Base-by-base conservation (phyloP, 495 filamentous ascomycete genomes). In the Glonium stellatum region DNA sequence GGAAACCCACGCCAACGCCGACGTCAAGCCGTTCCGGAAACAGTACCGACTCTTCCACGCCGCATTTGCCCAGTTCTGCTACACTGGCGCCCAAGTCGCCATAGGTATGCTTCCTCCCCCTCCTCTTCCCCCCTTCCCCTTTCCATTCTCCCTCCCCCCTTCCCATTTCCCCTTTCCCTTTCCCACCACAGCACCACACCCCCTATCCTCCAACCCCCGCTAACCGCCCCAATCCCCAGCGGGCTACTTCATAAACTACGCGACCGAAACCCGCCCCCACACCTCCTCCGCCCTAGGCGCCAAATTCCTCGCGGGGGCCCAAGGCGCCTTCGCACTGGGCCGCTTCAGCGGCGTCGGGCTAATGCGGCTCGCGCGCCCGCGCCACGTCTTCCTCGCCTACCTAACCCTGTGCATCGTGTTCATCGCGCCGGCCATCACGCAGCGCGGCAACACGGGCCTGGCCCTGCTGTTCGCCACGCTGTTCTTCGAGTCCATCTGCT, bases 401-500 rank as follows among this genome's bases (percentile, higher is more conserved):
- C 63, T 73, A 22, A 69, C 67, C 4, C 51, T 64, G 6, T 64
- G 63, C 19, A 66, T 77, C n/a, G 59, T 73, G 6, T 77, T 75
- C 67, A 64, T 64, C 23, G 56, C 67, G 12, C 58, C 70, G 3
- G 52, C 54, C 22, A 70, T 75, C 22, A 72, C 70, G 11, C 61
- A 67, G 6, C 59, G 61, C 4, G 73, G 72, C 1, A 70, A 81
- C 50, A 68, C 72, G 3, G 82, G 81, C 22, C 61, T 85, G 53
- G 76, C 75, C 63, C 79, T 81, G 75, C 71, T 85, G 10, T 82
- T 76, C 61, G 36, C 80, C 47, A 77, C 76, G 12, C 76, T 84
- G 12, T 85, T 85, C 73, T 85, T 84, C 64, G 80, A 85, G 68
- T 79, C 77, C 4, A 77, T 83, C 58, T 81, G 80, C 51, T 84